Evolutionary conservation across 2,329 filamentous ascomycete species (phyloP), one percentile per base, ranked within the genome.

Genomic region (Fusarium denticulatum): DNA sequence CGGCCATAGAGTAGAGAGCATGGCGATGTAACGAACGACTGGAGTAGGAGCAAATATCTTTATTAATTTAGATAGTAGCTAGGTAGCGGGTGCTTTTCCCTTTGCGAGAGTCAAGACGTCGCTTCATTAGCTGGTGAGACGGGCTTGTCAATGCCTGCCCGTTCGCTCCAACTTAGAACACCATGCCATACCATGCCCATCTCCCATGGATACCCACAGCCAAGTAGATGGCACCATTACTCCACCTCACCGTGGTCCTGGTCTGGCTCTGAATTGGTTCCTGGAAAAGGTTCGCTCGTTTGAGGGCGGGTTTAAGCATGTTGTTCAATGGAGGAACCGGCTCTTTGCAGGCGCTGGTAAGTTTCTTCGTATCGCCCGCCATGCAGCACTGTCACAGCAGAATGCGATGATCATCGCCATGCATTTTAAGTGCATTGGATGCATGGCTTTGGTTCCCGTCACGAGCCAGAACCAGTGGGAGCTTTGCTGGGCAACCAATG

Each of bases 191-290:
- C 49, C 43, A 60, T 67, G 37, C 40, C 69, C 69, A 73, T 72
- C 61, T 71, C 62, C 67, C 59, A 75, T 64, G 67, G 65, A 71
- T 60, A 69, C 42, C 65, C 65, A 74, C 62, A 71, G 43, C 69
- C 60, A 74, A 75, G 76, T 50, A 71, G 60, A 78, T 78, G 76
- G 76, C 76, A 78, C 76, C 76, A 78, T 69, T 76, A 60, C 76
- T 72, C 76, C 76, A 78, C 76, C 64, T 77, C 71, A 75, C 74
- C 74, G 67, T 75, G 76, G 74, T 52, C 73, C 75, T 71, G 47
- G 60, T 73, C 64, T 76, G 55, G 66, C 62, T 68, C 66, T 64
- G 72, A 74, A 62, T 61, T 70, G 66, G 60, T 37, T 63, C 66
- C 61, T 67, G 55, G 64, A 59, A 73, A 49, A 49, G 63, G 57